Evolutionary conservation across 768 basidiomycete genomes (phyloP).

Genomic region (Antrodiella citrinella): DNA sequence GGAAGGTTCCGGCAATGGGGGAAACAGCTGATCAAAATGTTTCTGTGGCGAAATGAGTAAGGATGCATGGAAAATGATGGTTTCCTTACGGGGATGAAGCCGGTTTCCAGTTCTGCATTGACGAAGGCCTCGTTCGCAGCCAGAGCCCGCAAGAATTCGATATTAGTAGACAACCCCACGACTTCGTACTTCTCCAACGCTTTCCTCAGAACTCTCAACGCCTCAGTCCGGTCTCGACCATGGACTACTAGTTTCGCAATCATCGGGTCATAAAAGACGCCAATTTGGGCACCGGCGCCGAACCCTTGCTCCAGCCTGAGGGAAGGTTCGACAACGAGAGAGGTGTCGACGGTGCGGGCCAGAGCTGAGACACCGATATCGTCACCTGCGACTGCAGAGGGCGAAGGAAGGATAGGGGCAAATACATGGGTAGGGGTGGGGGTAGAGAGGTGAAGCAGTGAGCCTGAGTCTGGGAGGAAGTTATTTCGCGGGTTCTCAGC

Average conservation of each 20-base stretch:
- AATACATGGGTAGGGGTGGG: constrained; percentile 67
- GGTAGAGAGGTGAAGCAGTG: constrained; percentile 71
- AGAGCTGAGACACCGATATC: constrained; percentile 3
- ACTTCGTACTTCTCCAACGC: constrained; percentile 86
- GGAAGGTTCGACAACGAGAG: constrained; percentile 37
- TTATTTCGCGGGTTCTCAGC: constrained; percentile 91
- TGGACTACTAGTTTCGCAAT: constrained; percentile 90
- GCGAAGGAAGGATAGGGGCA: constrained; percentile 35
- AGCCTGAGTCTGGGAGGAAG: constrained; percentile 88
- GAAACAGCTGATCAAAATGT: constrained; percentile 79
- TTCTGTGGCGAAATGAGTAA: constrained; percentile 39
- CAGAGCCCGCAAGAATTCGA: constrained; percentile 77
- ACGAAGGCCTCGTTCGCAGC: constrained; percentile 76
- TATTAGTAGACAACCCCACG: constrained; percentile 85
- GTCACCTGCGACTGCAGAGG: constrained; percentile 4
- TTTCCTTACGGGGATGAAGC: constrained; percentile 70
- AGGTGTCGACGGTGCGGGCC: constrained; percentile 13
- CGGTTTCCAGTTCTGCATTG: constrained; percentile 78
- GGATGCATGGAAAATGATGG: background rate
- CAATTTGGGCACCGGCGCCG: constrained; percentile 67
- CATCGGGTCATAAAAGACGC: constrained; percentile 88
- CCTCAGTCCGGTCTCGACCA: constrained; percentile 77
- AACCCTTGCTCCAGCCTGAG: constrained; percentile 91
- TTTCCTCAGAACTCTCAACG: constrained; percentile 68
- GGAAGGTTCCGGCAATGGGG: constrained; percentile 47